phyloP scores from a whole-genome alignment of 192 early-diverging fungal species.

The Coemansia sp. region DNA sequence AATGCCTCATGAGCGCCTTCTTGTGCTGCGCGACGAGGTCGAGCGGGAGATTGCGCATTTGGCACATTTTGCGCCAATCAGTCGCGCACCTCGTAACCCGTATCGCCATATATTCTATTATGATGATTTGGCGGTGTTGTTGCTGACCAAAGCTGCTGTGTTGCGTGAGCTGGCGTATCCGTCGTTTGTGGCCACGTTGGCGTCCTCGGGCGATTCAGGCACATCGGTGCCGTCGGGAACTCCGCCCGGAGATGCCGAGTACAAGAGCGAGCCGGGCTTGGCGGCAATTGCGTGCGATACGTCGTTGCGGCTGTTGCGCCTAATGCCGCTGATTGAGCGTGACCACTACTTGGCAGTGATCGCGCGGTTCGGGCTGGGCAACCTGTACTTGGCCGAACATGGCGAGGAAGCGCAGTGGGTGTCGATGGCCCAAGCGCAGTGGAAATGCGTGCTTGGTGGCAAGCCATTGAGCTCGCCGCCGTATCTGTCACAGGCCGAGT shows the following conservation, averaged over 20 bases:
- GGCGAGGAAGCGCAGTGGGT: slow-evolving; percentile 20
- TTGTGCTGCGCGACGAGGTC: slow-evolving; percentile 46
- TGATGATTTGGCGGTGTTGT: slow-evolving; percentile 75
- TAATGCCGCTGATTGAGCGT: slow-evolving; percentile 59
- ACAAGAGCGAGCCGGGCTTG: slow-evolving; percentile 6
- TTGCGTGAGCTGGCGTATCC: slow-evolving; percentile 63
- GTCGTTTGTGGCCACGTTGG: slow-evolving; percentile 34
- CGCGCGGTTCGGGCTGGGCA: slow-evolving; percentile 61
- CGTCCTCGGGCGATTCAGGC: background rate
- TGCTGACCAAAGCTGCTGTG: slow-evolving; percentile 67
- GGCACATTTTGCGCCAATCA: slow-evolving; percentile 24
- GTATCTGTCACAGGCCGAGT: slow-evolving; percentile 30
- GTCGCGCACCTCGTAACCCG: slow-evolving; percentile 27
- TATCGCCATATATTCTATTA: slow-evolving; percentile 57
- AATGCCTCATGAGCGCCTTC: slow-evolving; percentile 58
- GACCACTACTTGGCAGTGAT: slow-evolving; percentile 66
- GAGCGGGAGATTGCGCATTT: slow-evolving; percentile 54
- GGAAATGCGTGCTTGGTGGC: slow-evolving; percentile 53
- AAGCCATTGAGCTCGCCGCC: slow-evolving; percentile 36
- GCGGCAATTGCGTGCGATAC: slow-evolving; percentile 19
- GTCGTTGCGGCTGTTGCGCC: slow-evolving; percentile 49
- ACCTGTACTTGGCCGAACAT: slow-evolving; percentile 53
- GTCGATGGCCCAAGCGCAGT: slow-evolving; percentile 52
- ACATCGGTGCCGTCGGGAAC: background rate
- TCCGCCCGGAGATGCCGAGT: background rate